These are phyloP conservation scores for Alternaria ventricosa DNA, from an alignment of 2,329 filamentous ascomycete species.

Conservation along the genomic window DNA sequence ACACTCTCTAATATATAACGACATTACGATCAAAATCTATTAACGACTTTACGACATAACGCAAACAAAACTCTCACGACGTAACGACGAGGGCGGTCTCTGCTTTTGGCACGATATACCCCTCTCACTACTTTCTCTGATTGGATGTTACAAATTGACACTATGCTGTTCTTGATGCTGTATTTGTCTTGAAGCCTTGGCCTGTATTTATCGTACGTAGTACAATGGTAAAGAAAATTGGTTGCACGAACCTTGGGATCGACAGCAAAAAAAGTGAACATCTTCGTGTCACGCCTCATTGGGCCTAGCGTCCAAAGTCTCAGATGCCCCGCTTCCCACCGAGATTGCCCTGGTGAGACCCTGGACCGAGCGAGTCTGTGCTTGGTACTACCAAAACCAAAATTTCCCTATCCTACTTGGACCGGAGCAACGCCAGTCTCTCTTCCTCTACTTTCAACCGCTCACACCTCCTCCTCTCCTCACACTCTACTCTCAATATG, in stretches of 20 bases:
- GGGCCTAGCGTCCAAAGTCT: slow-evolving; percentile 8
- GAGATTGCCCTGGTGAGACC: slow-evolving; percentile 5
- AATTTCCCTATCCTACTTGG: slow-evolving; percentile 36
- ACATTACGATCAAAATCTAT: slow-evolving; percentile 16
- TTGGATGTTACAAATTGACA: slow-evolving; percentile 16
- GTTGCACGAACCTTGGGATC: neutral
- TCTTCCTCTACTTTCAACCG: slow-evolving; percentile 8
- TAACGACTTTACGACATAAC: slow-evolving; percentile 34
- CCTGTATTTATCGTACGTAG: neutral
- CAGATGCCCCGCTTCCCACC: slow-evolving; percentile 10
- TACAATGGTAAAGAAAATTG: neutral
- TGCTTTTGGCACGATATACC: slow-evolving; percentile 44
- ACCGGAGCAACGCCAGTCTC: slow-evolving; percentile 19
- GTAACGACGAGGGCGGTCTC: slow-evolving; percentile 32
- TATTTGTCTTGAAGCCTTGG: neutral
- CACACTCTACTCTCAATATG: slow-evolving; percentile 23
- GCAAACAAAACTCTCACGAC: slow-evolving; percentile 20
- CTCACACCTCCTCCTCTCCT: slow-evolving; percentile 3
- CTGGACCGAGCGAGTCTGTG: slow-evolving; percentile 21
- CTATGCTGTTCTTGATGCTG: neutral
- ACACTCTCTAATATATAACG: slow-evolving; percentile 5
- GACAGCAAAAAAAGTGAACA: slow-evolving; percentile 1
- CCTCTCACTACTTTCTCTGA: slow-evolving; percentile 26
- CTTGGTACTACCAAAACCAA: slow-evolving; percentile 28
- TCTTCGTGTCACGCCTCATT: slow-evolving; percentile 8